Base-by-base conservation (phyloP, 2,329 filamentous ascomycete species). In the Penicillium sp. region DNA sequence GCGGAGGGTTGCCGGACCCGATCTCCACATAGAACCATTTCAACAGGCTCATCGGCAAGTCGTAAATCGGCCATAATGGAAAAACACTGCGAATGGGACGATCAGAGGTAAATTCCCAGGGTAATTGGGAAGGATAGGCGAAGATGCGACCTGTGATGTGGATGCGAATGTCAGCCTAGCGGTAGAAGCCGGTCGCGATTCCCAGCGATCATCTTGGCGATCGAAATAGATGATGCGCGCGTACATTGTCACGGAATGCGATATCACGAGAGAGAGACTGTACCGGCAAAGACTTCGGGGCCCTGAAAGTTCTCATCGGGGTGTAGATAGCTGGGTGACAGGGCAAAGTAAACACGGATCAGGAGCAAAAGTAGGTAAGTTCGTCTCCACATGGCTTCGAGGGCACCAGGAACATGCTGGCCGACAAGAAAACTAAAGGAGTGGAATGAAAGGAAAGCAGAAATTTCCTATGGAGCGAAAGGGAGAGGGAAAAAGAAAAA, bases 291-390 rank as follows among this genome's bases (percentile, higher is more conserved):
- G 49, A 96, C 83, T 71, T 98, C 92, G 11, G 92, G 92, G 23
- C 92, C 92, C 69, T 98, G 92, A 59, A 98, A 98, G 72, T 96
- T 92, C 74, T 98, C 92, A 70, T 98, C 92, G 4, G 92, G 92
- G 65, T 98, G 92, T 31, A 98, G 78, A 66, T 98, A 98, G 73
- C 90, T 96, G 42, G 92, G 85, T 47, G 84, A 89, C 49, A 96
- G 71, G 44, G 92, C 90, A 64, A 96, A 90, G 77, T 90, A 96
- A 59, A 96, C 75, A 65, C 92, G 84, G 57, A 95, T 79, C 52
- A 92, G 72, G 57, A 94, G 74, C 55, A 98, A 74, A 39, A 93
- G 69, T 47, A 96, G 73, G 68, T 95, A 95, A 47, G 82, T 78
- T 66, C 89, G 82, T 73, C 89, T 80, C 88, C 87, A 95, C 90